Percentiles rank a stretch among this genome's conserved stretches.
These are phyloP conservation scores for Talaromyces borbonicus DNA, from an alignment of 495 filamentous ascomycete genomes.

Conservation along the genomic window DNA sequence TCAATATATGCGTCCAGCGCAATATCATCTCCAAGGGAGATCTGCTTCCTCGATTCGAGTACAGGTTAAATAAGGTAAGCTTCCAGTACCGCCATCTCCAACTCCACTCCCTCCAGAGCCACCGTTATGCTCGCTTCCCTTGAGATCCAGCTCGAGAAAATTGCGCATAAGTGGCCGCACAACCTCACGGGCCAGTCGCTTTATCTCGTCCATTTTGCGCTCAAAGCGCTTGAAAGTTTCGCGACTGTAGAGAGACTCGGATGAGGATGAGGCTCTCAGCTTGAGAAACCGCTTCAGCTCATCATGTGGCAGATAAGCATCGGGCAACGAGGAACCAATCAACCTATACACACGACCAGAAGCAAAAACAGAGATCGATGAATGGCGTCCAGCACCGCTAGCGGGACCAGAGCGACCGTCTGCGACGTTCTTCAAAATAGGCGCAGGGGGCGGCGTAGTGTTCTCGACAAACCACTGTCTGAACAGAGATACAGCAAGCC, in stretches of 20 bases:
- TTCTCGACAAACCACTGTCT: constrained; percentile 86
- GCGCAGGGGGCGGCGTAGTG: constrained; percentile 56
- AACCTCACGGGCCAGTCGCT: constrained; percentile 66
- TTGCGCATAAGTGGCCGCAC: constrained; percentile 82
- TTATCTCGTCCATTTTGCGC: constrained; percentile 77
- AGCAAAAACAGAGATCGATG: constrained; percentile 11
- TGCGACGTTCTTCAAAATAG: constrained; percentile 33
- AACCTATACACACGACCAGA: constrained; percentile 62
- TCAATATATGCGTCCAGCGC: constrained; percentile 5
- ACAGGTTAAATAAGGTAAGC: constrained; percentile 69
- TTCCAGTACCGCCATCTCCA: constrained; percentile 20
- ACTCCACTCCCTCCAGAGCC: constrained; percentile 19
- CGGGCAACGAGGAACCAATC: constrained; percentile 47
- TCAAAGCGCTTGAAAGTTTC: constrained; percentile 77
- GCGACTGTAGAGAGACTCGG: constrained; percentile 55
- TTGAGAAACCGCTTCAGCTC: constrained; percentile 85
- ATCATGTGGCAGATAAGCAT: constrained; percentile 67
- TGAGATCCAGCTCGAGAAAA: constrained; percentile 66
- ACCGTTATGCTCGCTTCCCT: constrained; percentile 22
- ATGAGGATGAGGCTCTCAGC: constrained; percentile 37
- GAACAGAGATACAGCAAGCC: constrained; percentile 77
- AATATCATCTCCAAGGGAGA: constrained; percentile 59
- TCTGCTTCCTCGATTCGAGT: constrained; percentile 66
- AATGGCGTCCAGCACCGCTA: neutral
- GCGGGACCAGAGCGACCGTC: constrained; percentile 11